Evolutionary conservation across 805 yeast genomes (phyloP), one percentile per base, ranked within the genome.

Genomic region (Saccharomycopsis schoenii): DNA sequence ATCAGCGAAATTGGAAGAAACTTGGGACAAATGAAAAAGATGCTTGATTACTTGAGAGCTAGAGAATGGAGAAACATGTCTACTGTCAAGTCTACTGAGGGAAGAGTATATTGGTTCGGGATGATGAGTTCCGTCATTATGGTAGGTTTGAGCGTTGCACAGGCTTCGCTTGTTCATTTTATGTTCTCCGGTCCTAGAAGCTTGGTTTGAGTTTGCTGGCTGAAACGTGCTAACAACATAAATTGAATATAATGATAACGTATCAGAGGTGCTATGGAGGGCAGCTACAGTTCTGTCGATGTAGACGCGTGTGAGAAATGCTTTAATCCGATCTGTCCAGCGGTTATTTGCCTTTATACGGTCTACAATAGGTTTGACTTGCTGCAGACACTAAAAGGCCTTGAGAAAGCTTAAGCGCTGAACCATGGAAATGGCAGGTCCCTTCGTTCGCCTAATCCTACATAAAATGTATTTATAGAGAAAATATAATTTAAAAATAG

Each of bases 11-110:
- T 84, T 67, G 85, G 82, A 68, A 72, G 77, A 67, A 84, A 82
- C 70, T 74, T 83, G 68, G 82, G 80, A 66, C 83, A 80, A 64
- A 79, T 83, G 65, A 79, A 76, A 66, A 81, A 80, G 70, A 75
- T 83, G 74, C 76, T 93, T 74, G 89, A 87, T 69, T 90, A 94
- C 74, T 84, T 93, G 76, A 90, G 91, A 78, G 91, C 97, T 17
- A 88, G 99, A 78, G 96, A 92, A 78, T 88, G 89, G 83, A 85
- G 99, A 79, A 94, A 94, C 76, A 94, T 91, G 82, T 88, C 93
- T 58, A 89, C 97, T 52, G 97, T 89, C 65, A 79, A 79, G 72
- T 83, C 89, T 58, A 89, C 96, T 39, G 89, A 86, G 69, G 76
- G 85, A 19, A 83, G 96, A 70, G 80, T 89, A 62, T 85, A 87